Base-by-base conservation (phyloP, 768 basidiomycete genomes). In the Boletus sp. region DNA sequence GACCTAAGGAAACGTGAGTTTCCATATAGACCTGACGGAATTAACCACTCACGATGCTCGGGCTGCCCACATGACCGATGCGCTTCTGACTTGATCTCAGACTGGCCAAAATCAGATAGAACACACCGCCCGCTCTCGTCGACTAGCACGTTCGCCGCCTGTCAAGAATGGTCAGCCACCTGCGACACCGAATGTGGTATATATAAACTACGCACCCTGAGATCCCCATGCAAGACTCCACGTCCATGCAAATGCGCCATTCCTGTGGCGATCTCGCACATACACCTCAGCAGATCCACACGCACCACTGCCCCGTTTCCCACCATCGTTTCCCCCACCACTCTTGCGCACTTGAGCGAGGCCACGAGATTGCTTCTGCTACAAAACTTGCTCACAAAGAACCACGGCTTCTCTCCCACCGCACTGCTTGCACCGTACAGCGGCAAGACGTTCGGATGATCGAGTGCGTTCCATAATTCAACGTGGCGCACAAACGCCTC, bases 31-130 rank as follows among this genome's bases (percentile, higher is more conserved):
- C 9, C 10, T 10, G 10, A 1, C 15, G 4, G 5, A 5, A 14
- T 54, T 20, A 9, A 30, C 1, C 5, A 58, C 64, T 50, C 61
- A 86, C 84, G 75, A 56, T 77, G 75, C 35, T 74, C 73, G 3
- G 76, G 66, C 24, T 74, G 74, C 10, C 83, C 83, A 53, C 82
- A 87, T 3, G 88, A 75, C 33, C 81, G 77, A 61, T 78, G 84
- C 5, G 82, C 84, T 67, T 92, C 89, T 15, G 78, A 81, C 72
- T 85, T 89, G 76, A 92, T 84, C 70, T 89, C 86, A 62, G 83
- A 87, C 69, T 92, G 87, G 0, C 89, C 90, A 68, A 94, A 94
- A 66, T 93, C 90, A 30, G 89, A 83, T 41, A 94, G 83, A 40
- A 92, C 78, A 56, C 90, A 92, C 46, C 75, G 80, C 2, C 80